phyloP scores from a whole-genome alignment of 2,329 filamentous ascomycete genomes.

The Fusarium keratoplasticum region DNA sequence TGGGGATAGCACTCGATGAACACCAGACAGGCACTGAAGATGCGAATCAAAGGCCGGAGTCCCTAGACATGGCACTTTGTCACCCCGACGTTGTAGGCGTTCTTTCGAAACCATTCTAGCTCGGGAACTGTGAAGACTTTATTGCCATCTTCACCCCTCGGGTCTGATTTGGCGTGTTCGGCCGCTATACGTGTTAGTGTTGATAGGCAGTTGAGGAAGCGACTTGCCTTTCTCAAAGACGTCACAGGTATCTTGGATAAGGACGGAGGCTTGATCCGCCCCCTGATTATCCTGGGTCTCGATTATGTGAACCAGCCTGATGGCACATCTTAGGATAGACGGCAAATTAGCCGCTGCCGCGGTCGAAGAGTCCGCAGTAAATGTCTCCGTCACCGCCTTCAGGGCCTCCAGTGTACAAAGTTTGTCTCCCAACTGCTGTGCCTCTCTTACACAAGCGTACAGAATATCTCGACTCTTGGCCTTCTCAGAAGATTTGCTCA shows the following conservation, averaged over 20 bases:
- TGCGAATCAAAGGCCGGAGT: slow-evolving; percentile 63
- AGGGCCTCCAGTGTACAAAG: slow-evolving; percentile 61
- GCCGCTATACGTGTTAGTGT: slow-evolving; percentile 40
- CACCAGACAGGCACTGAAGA: slow-evolving; percentile 65
- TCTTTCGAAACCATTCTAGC: slow-evolving; percentile 86
- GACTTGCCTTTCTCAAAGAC: slow-evolving; percentile 58
- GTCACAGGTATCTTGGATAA: slow-evolving; percentile 64
- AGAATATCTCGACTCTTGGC: slow-evolving; percentile 69
- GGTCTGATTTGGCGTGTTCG: slow-evolving; percentile 47
- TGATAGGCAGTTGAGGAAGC: not conserved
- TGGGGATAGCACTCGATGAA: slow-evolving; percentile 65
- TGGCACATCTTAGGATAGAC: slow-evolving; percentile 60
- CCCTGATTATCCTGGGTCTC: slow-evolving; percentile 48
- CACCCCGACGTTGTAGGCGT: slow-evolving; percentile 81
- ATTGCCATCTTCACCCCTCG: slow-evolving; percentile 53
- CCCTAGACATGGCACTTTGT: slow-evolving; percentile 68
- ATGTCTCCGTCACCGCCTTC: slow-evolving; percentile 47
- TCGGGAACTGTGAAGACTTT: slow-evolving; percentile 72
- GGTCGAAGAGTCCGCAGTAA: slow-evolving; percentile 33
- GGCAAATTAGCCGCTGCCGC: slow-evolving; percentile 46
- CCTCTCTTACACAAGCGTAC: slow-evolving; percentile 84
- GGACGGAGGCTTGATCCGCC: not conserved
- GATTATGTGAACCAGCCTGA: slow-evolving; percentile 61
- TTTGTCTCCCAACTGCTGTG: slow-evolving; percentile 73
- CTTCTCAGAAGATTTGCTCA: slow-evolving; percentile 65